phyloP scores from a whole-genome alignment of 2,329 filamentous ascomycete species.

The Ceratocystis alfenasii region DNA sequence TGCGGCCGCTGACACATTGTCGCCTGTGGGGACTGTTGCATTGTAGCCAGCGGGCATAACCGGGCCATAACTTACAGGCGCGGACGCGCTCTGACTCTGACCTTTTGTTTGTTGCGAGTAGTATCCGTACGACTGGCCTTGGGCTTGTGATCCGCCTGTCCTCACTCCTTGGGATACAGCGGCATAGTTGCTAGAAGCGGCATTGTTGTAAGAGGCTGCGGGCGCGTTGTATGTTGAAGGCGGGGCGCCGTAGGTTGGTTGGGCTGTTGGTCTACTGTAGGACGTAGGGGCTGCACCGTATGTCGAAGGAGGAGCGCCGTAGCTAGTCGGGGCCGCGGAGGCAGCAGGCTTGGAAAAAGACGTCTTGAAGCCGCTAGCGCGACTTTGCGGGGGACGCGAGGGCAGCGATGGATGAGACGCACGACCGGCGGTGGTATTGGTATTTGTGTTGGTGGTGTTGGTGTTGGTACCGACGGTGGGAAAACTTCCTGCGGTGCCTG shows the following conservation, averaged over 20 bases:
- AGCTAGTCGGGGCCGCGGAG: slow-evolving; percentile 30
- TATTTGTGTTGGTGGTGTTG: not conserved
- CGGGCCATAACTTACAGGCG: slow-evolving; percentile 17
- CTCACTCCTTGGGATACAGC: slow-evolving; percentile 15
- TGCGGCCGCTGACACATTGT: not conserved
- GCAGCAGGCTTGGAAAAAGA: slow-evolving; percentile 36
- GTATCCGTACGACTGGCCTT: slow-evolving; percentile 7
- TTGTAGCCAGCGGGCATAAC: not conserved
- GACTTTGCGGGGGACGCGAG: slow-evolving; percentile 59
- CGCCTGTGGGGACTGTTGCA: slow-evolving; percentile 6
- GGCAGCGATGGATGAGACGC: slow-evolving; percentile 53
- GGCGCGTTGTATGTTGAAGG: slow-evolving; percentile 31
- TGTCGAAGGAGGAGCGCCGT: slow-evolving; percentile 26
- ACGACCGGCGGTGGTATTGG: slow-evolving; percentile 17
- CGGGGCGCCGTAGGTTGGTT: slow-evolving; percentile 36
- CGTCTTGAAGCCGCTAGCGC: slow-evolving; percentile 36
- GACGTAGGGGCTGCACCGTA: slow-evolving; percentile 13
- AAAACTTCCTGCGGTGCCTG: slow-evolving; percentile 49
- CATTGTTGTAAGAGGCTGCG: slow-evolving; percentile 27
- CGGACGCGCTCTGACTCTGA: slow-evolving; percentile 20
- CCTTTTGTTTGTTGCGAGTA: slow-evolving; percentile 22
- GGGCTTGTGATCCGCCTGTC: not conserved
- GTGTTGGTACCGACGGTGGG: slow-evolving; percentile 27
- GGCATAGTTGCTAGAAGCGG: slow-evolving; percentile 27
- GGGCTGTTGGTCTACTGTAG: slow-evolving; percentile 24